phyloP scores from a whole-genome alignment of 2,329 filamentous ascomycete species.

The Alternaria sp. region DNA sequence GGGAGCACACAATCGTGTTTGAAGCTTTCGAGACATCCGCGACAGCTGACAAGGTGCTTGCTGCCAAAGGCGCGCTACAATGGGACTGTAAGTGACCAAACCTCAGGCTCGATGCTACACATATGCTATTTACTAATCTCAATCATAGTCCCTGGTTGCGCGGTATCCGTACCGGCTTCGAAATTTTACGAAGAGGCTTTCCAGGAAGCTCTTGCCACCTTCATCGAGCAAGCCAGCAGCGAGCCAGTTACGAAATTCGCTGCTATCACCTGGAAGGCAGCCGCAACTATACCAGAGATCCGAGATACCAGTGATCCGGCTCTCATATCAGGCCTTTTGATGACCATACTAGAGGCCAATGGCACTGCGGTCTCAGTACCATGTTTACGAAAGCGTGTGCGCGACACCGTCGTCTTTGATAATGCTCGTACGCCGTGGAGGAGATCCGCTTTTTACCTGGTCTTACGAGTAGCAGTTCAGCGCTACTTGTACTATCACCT shows the following conservation, averaged over 20 bases:
- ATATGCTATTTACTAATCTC: background rate
- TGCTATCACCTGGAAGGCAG: slow-evolving; percentile 63
- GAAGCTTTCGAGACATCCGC: slow-evolving; percentile 71
- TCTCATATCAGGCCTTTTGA: slow-evolving; percentile 67
- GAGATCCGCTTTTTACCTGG: slow-evolving; percentile 68
- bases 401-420: slow-evolving; percentile 68
- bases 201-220: slow-evolving; percentile 58
- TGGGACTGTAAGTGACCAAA: slow-evolving; percentile 58
- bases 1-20: slow-evolving; percentile 53
- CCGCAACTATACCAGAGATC: slow-evolving; percentile 58
- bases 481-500: slow-evolving; percentile 59
- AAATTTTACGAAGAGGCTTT: slow-evolving; percentile 57
- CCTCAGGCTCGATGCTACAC: background rate
- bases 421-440: slow-evolving; percentile 66
- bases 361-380: slow-evolving; percentile 54
- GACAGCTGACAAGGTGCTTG: slow-evolving; percentile 61
- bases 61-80: slow-evolving; percentile 60
- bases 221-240: slow-evolving; percentile 65
- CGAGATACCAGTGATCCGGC: slow-evolving; percentile 67
- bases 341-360: slow-evolving; percentile 66
- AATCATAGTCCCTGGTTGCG: slow-evolving; percentile 60
- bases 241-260: slow-evolving; percentile 65
- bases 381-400: slow-evolving; percentile 65
- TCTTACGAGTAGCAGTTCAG: slow-evolving; percentile 67
- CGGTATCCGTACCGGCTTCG: slow-evolving; percentile 57